Base-by-base conservation (phyloP, 2,329 filamentous ascomycete genomes). In the Helminthosporium solani region DNA sequence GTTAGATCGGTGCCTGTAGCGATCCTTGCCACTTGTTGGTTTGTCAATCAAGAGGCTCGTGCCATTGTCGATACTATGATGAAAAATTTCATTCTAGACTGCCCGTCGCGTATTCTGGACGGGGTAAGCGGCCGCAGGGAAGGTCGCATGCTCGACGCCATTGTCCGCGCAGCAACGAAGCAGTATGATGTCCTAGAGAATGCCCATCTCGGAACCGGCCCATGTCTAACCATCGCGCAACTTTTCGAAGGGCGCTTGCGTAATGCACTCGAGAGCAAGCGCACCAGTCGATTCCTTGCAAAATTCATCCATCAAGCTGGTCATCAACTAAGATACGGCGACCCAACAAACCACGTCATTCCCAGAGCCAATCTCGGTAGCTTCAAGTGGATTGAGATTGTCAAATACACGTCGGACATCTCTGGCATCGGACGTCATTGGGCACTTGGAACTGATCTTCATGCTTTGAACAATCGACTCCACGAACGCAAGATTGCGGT, bases 231-330 rank as follows among this genome's bases (percentile, higher is more conserved):
- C 15, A 23, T 46, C 9, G 11, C 21, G 14, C 23, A 46, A 18
- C 39, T 50, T 9, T 50, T 46, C 36, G 47, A 50, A 14, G 47
- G 43, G 14, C 43, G 30, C 8, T 31, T 50, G 14, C 43, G 47
- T 18, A 27, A 30, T 18, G 14, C 39, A 3, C 35, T 50, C 8
- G 31, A 44, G 18, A 43, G 43, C 35, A 46, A 46, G 25, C 43
- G 47, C 19, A 39, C 19, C 25, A 44, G 43, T 18, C 43, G 47
- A 12, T 46, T 35, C 15, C 20, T 50, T 2, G 39, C 39, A n/a
- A 46, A 44, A 33, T 50, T 46, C 25, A 33, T 50, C 11, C 47
- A 50, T n/a, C 47, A 50, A 37, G 40, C 43, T 6, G 47, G 43
- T n/a, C 43, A 46, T 35, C 36, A 44, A 19, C 23, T 50, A 6